Evolutionary conservation across 2,329 filamentous ascomycete species (phyloP).

Genomic region (Ilyonectria sp.): DNA sequence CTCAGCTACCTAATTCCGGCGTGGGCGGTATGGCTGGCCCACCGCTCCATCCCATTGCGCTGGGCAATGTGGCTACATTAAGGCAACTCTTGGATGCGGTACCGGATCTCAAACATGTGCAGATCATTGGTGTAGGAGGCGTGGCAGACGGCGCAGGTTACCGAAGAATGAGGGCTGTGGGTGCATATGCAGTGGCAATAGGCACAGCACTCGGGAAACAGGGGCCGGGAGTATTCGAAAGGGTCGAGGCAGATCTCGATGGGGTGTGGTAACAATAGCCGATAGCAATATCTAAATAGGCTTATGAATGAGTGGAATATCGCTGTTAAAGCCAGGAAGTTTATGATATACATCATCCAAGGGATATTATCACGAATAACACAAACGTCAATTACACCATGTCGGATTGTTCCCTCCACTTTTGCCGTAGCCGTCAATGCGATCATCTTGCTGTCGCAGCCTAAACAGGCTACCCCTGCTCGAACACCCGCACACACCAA

Average conservation of each 20-base stretch:
- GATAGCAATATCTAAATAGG: neutral
- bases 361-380: no score
- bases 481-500: no score
- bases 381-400: no score
- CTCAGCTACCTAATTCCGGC: conserved; percentile 69
- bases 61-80: conserved; percentile 84
- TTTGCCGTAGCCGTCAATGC: no score
- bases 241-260: conserved; percentile 60
- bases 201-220: conserved; percentile 78
- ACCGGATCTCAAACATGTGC: conserved; percentile 65
- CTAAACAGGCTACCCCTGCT: no score
- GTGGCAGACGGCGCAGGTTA: conserved; percentile 76
- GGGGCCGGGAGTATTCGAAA: conserved; percentile 74
- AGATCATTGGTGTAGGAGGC: conserved; percentile 81
- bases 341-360: neutral
- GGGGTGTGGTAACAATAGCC: conserved; percentile 37
- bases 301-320: neutral
- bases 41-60: conserved; percentile 79
- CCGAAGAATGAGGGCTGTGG: conserved; percentile 75
- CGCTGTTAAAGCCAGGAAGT: no score
- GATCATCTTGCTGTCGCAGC: no score
- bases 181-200: conserved; percentile 77
- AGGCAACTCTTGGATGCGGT: conserved; percentile 69
- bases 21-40: conserved; percentile 82
- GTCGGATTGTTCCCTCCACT: no score